A percentile compares a stretch with the other conserved stretches of the same genome.
These are phyloP conservation scores for Solanum peruvianum DNA, from an alignment of 257 asterid species.

Conservation along the genomic window DNA sequence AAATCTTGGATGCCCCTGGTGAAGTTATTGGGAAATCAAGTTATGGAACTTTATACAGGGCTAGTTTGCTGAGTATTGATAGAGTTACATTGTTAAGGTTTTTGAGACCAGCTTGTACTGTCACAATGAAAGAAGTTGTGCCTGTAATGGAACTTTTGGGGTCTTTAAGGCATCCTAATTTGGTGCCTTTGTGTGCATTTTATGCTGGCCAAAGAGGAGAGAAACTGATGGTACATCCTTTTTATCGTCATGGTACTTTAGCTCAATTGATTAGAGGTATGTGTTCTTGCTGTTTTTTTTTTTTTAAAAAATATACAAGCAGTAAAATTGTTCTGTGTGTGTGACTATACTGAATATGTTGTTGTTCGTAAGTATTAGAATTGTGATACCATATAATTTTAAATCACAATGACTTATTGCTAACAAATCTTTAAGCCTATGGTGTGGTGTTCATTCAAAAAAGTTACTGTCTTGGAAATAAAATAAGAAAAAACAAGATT, in stretches of 20 bases:
- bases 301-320: background rate
- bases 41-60: slow-evolving; percentile 74
- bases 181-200: slow-evolving; percentile 76
- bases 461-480: background rate
- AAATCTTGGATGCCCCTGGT: slow-evolving; percentile 82
- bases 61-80: slow-evolving; percentile 44
- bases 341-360: background rate
- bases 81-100: slow-evolving; percentile 58
- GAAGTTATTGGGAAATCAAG: slow-evolving; percentile 82
- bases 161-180: slow-evolving; percentile 58
- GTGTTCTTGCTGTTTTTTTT: background rate
- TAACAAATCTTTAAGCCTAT: background rate
- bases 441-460: background rate
- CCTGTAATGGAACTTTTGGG: slow-evolving; percentile 64
- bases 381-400: background rate
- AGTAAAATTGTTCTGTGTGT: background rate
- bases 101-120: slow-evolving; percentile 84
- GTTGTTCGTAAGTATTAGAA: background rate
- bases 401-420: background rate
- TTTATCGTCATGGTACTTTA: slow-evolving; percentile 52
- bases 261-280: slow-evolving; percentile 68
- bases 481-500: background rate
- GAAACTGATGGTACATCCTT: slow-evolving; percentile 80
- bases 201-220: slow-evolving; percentile 84
- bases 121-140: slow-evolving; percentile 53